A percentile compares a stretch with the other conserved stretches of the same genome.
Conservation (phyloP, 163 green algal genomes). For the Scenedesmus sp. region DNA sequence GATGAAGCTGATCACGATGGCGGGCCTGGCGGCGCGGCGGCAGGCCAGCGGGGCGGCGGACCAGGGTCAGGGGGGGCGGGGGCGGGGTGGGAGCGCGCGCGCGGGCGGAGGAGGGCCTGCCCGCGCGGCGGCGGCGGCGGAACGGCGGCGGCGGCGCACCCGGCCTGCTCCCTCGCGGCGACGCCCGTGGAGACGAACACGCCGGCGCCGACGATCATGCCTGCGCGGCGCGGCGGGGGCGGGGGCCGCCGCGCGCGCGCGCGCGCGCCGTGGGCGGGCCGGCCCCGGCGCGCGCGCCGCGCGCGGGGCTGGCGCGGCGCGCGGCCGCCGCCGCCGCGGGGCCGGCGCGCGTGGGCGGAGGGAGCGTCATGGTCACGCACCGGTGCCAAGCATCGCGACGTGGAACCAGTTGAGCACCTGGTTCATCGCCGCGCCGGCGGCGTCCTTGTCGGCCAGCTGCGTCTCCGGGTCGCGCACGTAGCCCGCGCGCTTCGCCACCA, state of each 20-base stretch:
- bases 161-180: constrained; percentile 9
- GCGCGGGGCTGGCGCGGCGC: too few species aligned
- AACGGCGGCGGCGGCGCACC: background rate
- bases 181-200: constrained; percentile 18
- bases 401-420: constrained; percentile 28
- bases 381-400: constrained; percentile 27
- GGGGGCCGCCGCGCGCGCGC: too few species aligned
- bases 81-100: too few species aligned
- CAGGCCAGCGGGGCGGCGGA: background rate
- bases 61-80: too few species aligned
- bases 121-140: too few species aligned
- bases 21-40: constrained; percentile 1
- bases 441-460: constrained; percentile 2
- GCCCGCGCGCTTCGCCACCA: background rate
- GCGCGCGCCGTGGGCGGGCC: too few species aligned
- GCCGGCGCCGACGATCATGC: constrained; percentile 41
- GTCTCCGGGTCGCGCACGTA: constrained; percentile 20
- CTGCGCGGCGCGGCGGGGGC: too few species aligned
- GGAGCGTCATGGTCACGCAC: too few species aligned
- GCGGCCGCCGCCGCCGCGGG: too few species aligned
- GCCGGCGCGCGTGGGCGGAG: too few species aligned
- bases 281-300: too few species aligned
- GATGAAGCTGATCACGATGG: constrained; percentile 31
- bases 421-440: background rate
- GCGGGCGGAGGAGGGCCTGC: too few species aligned